Conservation (phyloP, 371 early-diverging fungal species). For the Blakeslea trispora region DNA sequence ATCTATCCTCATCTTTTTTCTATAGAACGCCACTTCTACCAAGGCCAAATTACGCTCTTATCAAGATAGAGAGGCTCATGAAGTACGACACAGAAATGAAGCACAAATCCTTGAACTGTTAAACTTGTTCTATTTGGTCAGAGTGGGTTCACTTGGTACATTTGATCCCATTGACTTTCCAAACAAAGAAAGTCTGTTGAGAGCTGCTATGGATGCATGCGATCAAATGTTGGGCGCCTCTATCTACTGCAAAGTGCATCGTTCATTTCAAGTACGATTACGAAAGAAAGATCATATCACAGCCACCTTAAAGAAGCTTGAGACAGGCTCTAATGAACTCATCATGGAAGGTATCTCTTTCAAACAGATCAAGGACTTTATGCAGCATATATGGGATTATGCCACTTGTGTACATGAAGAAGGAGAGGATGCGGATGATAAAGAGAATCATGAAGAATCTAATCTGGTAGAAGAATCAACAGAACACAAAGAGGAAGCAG, state of each 20-base stretch:
- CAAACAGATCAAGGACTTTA: slow-evolving; percentile 27
- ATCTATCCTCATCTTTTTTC: background rate
- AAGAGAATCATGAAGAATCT: background rate
- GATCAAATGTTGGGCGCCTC: slow-evolving; percentile 42
- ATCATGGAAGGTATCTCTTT: slow-evolving; percentile 24
- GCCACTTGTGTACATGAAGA: slow-evolving; percentile 9
- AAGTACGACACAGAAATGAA: slow-evolving; percentile 11
- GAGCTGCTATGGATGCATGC: slow-evolving; percentile 27
- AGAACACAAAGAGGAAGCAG: too few species aligned
- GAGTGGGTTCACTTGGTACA: slow-evolving; percentile 40
- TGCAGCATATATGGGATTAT: slow-evolving; percentile 31
- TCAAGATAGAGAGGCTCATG: slow-evolving; percentile 1
- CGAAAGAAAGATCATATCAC: slow-evolving; percentile 20
- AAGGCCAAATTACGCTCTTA: slow-evolving; percentile 4
- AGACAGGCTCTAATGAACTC: slow-evolving; percentile 20
- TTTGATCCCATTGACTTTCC: slow-evolving; percentile 26
- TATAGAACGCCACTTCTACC: slow-evolving; percentile 7
- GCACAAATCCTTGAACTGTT: slow-evolving; percentile 30
- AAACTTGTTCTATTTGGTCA: slow-evolving; percentile 41
- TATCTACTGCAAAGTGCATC: slow-evolving; percentile 27
- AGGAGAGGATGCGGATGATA: background rate
- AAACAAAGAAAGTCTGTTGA: slow-evolving; percentile 11
- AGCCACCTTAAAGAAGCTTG: slow-evolving; percentile 30
- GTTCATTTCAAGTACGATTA: slow-evolving; percentile 8
- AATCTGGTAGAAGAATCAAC: background rate